Conservation (phyloP, 129 eudicot species). For the Pittosporum tobira region DNA sequence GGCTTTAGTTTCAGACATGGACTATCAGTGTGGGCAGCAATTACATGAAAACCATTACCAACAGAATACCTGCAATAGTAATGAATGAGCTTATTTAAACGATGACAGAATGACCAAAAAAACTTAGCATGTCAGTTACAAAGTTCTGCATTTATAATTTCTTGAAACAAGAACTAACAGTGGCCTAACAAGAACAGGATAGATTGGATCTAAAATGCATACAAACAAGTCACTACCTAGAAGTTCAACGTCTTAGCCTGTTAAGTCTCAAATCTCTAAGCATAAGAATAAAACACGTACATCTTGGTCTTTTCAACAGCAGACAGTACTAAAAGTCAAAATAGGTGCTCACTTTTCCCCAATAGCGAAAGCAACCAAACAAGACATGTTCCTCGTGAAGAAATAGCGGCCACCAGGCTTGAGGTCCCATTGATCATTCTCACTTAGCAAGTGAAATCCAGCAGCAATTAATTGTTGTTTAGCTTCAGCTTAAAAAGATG, state of each 20-base stretch:
- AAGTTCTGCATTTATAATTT: background rate
- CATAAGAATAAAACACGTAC: background rate
- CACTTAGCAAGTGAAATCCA: slow-evolving; percentile 76
- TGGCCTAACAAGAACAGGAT: background rate
- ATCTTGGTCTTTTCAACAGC: slow-evolving; percentile 3
- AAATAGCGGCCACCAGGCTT: slow-evolving; percentile 96
- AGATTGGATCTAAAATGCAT: background rate
- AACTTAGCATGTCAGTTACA: background rate
- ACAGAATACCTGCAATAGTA: slow-evolving; percentile 67
- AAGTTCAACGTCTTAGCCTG: background rate
- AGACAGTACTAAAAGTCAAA: background rate
- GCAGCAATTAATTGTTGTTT: slow-evolving; percentile 67
- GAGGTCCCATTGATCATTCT: slow-evolving; percentile 90
- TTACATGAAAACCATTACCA: slow-evolving; percentile 88
- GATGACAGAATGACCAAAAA: slow-evolving; percentile 13
- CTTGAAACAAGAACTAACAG: background rate
- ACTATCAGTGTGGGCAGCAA: slow-evolving; percentile 97
- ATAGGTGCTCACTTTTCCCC: slow-evolving; percentile 65
- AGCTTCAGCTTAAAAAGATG: slow-evolving; percentile 67
- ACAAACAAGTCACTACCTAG: background rate
- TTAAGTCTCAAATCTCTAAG: background rate
- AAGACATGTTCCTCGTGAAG: slow-evolving; percentile 93
- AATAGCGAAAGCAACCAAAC: slow-evolving; percentile 79
- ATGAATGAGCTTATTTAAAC: slow-evolving; percentile 15
- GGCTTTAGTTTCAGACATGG: slow-evolving; percentile 94